A percentile compares a stretch with the other conserved stretches of the same genome.
Evolutionary conservation across 2,329 filamentous ascomycete genomes (phyloP).

Genomic region (Paramyrothecium sp.): DNA sequence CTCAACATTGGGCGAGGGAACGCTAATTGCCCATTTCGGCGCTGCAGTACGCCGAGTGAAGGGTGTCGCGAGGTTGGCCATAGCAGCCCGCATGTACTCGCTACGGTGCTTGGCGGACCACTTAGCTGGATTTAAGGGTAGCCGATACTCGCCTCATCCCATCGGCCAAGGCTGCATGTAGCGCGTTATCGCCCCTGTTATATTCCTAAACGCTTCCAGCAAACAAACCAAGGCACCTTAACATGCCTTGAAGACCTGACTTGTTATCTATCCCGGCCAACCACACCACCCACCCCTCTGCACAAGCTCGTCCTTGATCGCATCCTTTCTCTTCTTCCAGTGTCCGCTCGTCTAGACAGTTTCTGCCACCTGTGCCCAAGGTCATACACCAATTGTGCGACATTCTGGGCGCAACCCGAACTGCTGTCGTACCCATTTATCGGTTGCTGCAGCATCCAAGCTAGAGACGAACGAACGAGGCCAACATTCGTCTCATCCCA

Average conservation of each 20-base stretch:
- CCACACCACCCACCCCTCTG: not conserved
- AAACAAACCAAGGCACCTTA: not conserved
- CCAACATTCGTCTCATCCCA: no score
- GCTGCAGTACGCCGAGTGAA: not conserved
- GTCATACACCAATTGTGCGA: not conserved
- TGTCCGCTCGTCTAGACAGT: not conserved
- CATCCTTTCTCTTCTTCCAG: not conserved
- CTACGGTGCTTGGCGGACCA: no score
- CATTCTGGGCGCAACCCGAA: not conserved
- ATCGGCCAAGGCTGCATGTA: no score
- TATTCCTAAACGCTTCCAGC: no score
- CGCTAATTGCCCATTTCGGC: not conserved
- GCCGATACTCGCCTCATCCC: no score
- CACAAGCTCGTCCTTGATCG: not conserved
- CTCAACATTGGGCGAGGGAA: not conserved
- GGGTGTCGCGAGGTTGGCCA: not conserved
- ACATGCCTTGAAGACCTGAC: not conserved
- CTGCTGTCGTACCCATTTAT: no score
- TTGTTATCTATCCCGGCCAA: not conserved
- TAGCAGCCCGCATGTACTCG: no score
- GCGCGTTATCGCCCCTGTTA: no score
- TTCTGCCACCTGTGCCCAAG: not conserved
- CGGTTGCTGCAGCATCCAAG: no score
- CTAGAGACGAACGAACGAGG: no score
- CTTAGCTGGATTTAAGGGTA: no score